Percentiles rank a stretch among this genome's conserved stretches.
Conservation (phyloP, 441 rosid genomes). For the Syzygium syzygioides region DNA sequence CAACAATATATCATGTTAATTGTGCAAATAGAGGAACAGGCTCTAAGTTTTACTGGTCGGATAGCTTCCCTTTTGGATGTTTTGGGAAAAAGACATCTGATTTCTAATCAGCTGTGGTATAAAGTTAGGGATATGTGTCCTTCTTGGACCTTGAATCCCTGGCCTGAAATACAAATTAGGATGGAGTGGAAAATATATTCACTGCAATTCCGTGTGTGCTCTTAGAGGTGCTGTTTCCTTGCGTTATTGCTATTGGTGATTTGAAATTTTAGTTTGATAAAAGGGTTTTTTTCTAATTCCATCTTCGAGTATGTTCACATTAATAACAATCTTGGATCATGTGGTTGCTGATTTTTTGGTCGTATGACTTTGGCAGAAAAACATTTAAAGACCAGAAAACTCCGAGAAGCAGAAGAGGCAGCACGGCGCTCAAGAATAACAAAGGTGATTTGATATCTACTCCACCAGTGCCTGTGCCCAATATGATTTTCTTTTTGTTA, state of each 20-base stretch:
- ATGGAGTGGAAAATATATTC: not conserved
- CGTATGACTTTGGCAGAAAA: conserved; percentile 38
- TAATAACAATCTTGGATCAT: not conserved
- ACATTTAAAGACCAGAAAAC: conserved; percentile 66
- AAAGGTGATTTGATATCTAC: conserved; percentile 32
- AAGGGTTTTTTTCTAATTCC: not conserved
- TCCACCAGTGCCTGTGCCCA: not conserved
- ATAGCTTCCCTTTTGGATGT: not conserved
- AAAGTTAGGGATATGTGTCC: not conserved
- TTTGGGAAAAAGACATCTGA: not conserved
- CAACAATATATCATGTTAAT: not conserved
- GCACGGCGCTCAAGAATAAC: conserved; percentile 65
- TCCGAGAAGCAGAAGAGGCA: conserved; percentile 86
- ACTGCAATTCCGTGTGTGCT: not conserved
- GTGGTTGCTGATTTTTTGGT: not conserved
- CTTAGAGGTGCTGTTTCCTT: not conserved
- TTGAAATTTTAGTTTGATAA: not conserved
- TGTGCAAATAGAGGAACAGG: not conserved
- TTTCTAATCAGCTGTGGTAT: not conserved
- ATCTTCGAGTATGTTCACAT: not conserved
- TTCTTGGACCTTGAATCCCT: not conserved
- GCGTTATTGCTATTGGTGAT: not conserved
- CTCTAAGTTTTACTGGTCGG: not conserved
- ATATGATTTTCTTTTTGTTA: not conserved
- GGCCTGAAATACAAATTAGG: not conserved